phyloP scores from a whole-genome alignment of 176 grass and related monocot genomes.

The Triticum aestivum region DNA sequence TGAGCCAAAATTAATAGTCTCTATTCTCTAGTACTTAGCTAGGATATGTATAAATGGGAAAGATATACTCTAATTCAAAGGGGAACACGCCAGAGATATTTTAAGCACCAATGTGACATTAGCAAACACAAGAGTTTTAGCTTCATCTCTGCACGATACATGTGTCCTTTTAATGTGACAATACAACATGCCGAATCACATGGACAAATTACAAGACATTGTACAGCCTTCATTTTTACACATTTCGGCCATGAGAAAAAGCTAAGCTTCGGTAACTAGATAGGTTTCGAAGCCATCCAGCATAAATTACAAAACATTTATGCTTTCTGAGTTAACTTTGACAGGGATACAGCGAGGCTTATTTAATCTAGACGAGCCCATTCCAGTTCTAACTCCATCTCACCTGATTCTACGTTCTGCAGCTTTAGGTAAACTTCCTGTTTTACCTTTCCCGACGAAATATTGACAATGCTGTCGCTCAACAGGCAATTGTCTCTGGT shows the following conservation, averaged over 20 bases:
- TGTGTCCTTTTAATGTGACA: not conserved
- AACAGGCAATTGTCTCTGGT: slow-evolving; percentile 86
- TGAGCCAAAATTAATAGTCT: too few relatives aligned
- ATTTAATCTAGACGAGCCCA: slow-evolving; percentile 74
- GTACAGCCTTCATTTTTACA: slow-evolving; percentile 44
- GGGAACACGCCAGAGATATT: not conserved
- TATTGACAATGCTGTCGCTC: slow-evolving; percentile 83
- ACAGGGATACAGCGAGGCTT: not conserved
- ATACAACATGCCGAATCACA: slow-evolving; percentile 18
- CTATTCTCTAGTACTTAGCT: too few relatives aligned
- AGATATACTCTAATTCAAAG: not conserved
- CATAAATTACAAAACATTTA: slow-evolving; percentile 11
- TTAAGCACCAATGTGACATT: not conserved
- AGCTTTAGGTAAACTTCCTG: slow-evolving; percentile 86
- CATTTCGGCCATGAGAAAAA: slow-evolving; percentile 11
- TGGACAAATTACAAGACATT: slow-evolving; percentile 35
- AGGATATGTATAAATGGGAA: not conserved
- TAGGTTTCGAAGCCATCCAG: slow-evolving; percentile 17
- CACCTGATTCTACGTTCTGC: slow-evolving; percentile 94
- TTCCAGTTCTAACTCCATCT: slow-evolving; percentile 85
- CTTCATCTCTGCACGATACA: slow-evolving; percentile 6
- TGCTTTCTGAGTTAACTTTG: slow-evolving; percentile 8
- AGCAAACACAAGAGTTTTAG: not conserved
- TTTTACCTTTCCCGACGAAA: slow-evolving; percentile 70
- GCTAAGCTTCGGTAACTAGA: not conserved